A percentile compares a stretch with the other conserved stretches of the same genome.
phyloP scores from a whole-genome alignment of 805 yeast genomes.

The Candida tammaniensis region DNA sequence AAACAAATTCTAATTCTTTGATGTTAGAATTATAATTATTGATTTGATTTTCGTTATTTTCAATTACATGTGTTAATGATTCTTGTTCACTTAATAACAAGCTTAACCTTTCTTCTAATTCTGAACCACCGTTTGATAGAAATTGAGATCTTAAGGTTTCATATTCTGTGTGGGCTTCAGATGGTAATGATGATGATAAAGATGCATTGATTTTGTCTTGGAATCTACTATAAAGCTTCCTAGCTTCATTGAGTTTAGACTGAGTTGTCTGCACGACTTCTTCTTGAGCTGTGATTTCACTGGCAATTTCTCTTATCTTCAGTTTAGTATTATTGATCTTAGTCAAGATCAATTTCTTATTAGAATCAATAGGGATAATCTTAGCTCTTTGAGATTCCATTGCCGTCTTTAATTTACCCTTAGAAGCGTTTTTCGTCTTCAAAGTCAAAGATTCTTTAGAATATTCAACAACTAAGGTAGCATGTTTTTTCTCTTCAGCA shows the following conservation, averaged over 20 bases:
- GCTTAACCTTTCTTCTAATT: slow-evolving; percentile 49
- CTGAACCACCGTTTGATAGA: slow-evolving; percentile 55
- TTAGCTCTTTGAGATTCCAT: slow-evolving; percentile 46
- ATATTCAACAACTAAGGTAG: slow-evolving; percentile 34
- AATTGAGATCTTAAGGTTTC: slow-evolving; percentile 55
- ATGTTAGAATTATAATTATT: slow-evolving; percentile 38
- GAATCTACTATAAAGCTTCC: slow-evolving; percentile 28
- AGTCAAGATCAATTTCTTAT: slow-evolving; percentile 44
- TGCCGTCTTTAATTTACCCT: slow-evolving; percentile 33
- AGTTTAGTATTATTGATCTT: slow-evolving; percentile 46
- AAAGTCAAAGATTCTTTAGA: slow-evolving; percentile 45
- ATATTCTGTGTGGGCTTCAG: slow-evolving; percentile 55
- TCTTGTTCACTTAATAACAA: slow-evolving; percentile 43
- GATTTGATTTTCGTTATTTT: slow-evolving; percentile 27
- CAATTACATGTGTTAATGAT: slow-evolving; percentile 30
- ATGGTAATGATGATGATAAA: slow-evolving; percentile 12
- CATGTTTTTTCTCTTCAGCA: slow-evolving; percentile 25
- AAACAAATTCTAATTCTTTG: slow-evolving; percentile 33
- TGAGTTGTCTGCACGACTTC: slow-evolving; percentile 38
- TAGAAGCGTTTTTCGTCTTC: slow-evolving; percentile 37
- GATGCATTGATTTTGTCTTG: slow-evolving; percentile 20
- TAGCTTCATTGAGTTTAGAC: slow-evolving; percentile 47
- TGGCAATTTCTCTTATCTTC: slow-evolving; percentile 47
- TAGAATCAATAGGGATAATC: slow-evolving; percentile 62
- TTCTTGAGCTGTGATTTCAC: slow-evolving; percentile 54